Evolutionary conservation across 176 grass and related monocot species (phyloP).

Genomic region (Aegilops bicornis): DNA sequence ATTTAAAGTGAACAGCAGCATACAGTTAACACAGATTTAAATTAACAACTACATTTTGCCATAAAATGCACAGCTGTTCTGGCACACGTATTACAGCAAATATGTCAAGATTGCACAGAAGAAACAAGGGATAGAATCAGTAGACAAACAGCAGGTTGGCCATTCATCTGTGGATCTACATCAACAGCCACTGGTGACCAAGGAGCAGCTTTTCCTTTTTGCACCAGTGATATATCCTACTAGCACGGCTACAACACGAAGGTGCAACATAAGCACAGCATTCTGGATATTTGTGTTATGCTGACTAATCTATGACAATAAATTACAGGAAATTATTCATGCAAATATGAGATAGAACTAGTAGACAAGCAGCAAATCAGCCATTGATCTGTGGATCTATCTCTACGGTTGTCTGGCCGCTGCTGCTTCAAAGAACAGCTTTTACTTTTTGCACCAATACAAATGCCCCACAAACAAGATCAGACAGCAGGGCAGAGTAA

Average conservation of each 20-base stretch:
- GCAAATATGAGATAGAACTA: conserved; percentile 77
- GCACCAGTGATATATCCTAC: conserved; percentile 49
- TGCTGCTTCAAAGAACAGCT: conserved; percentile 37
- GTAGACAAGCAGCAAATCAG: conserved; percentile 54
- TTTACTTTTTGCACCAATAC: conserved; percentile 56
- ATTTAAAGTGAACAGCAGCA: background rate
- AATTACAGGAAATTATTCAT: background rate
- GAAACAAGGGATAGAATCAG: conserved; percentile 73
- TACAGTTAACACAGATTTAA: too few species aligned
- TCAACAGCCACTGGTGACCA: conserved; percentile 47
- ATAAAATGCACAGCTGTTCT: too few species aligned
- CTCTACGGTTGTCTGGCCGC: conserved; percentile 80
- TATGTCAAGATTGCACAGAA: background rate
- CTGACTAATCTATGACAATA: background rate
- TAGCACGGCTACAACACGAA: background rate
- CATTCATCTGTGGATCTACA: conserved; percentile 78
- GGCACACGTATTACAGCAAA: too few species aligned
- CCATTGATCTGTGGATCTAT: conserved; percentile 77
- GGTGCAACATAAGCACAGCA: conserved; percentile 8
- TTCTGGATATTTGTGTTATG: too few species aligned
- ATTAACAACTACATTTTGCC: background rate
- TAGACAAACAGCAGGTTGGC: conserved; percentile 51
- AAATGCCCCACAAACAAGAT: conserved; percentile 33
- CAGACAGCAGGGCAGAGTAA: conserved; percentile 30
- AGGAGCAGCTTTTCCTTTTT: conserved; percentile 48